A percentile compares a stretch with the other conserved stretches of the same genome.
These are phyloP conservation scores for Pichia sp. DNA, from an alignment of 1,139 yeast species.

Conservation along the genomic window DNA sequence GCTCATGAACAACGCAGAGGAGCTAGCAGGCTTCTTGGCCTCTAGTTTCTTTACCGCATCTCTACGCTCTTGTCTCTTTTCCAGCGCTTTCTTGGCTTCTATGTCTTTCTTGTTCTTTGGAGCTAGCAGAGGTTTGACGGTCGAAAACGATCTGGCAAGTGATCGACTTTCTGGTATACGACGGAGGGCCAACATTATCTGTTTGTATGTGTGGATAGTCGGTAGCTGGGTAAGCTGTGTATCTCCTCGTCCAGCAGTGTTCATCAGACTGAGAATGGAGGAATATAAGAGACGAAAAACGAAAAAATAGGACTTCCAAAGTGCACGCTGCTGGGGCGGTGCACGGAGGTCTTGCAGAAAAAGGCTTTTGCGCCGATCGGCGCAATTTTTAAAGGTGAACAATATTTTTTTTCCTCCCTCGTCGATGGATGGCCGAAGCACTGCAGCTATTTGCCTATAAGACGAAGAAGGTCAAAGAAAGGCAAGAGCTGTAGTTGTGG, in stretches of 20 bases:
- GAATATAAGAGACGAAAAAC: too few species aligned
- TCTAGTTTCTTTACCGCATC: conserved; percentile 34
- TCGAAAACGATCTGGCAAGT: conserved; percentile 1
- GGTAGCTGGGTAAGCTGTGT: too few species aligned
- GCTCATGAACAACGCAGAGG: conserved; percentile 65
- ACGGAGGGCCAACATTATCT: conserved; percentile 3
- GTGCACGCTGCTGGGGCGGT: too few species aligned
- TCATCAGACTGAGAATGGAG: too few species aligned
- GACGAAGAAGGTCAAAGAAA: background rate
- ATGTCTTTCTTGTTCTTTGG: conserved; percentile 27
- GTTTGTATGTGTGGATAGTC: background rate
- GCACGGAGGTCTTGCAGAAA: background rate
- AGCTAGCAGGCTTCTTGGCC: conserved; percentile 45
- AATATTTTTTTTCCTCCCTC: background rate
- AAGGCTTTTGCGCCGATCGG: conserved; percentile 1
- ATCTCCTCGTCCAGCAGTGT: too few species aligned
- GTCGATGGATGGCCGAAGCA: background rate
- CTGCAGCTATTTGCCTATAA: too few species aligned
- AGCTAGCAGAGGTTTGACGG: conserved; percentile 7
- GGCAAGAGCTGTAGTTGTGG: background rate
- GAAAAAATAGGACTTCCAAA: too few species aligned
- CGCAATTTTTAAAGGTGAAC: background rate
- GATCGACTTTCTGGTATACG: conserved; percentile 8
- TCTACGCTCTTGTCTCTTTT: conserved; percentile 24
- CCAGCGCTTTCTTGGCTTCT: conserved; percentile 26